Evolutionary conservation across 2,329 filamentous ascomycete genomes (phyloP).

Genomic region (Whalleya microplaca): DNA sequence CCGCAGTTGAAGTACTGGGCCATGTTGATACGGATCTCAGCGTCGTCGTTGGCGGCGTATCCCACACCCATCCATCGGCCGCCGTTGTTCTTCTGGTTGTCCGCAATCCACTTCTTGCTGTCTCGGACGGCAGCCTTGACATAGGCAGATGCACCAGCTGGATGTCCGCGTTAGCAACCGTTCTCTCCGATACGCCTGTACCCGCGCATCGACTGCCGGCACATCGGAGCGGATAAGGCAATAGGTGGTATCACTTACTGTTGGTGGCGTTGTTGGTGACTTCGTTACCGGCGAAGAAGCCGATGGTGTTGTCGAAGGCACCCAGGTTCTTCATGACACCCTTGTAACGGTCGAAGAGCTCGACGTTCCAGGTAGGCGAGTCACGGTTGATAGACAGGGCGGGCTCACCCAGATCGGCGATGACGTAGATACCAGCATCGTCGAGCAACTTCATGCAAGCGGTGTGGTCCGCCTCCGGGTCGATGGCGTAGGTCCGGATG

Average conservation of each 20-base stretch:
- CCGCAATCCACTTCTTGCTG: slow-evolving; percentile 77
- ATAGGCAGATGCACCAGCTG: slow-evolving; percentile 69
- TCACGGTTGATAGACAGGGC: slow-evolving; percentile 71
- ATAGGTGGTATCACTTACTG: slow-evolving; percentile 43
- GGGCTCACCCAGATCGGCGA: slow-evolving; percentile 75
- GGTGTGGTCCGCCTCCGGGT: slow-evolving; percentile 68
- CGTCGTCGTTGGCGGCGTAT: slow-evolving; percentile 80
- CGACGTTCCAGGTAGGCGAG: slow-evolving; percentile 68
- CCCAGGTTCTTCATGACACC: slow-evolving; percentile 70
- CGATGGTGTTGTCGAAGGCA: slow-evolving; percentile 74
- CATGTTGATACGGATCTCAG: slow-evolving; percentile 69
- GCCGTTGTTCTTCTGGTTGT: slow-evolving; percentile 49
- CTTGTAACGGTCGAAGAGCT: slow-evolving; percentile 71
- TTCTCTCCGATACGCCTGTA: neutral
- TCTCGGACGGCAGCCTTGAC: slow-evolving; percentile 83
- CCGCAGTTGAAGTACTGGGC: slow-evolving; percentile 81
- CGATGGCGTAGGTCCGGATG: slow-evolving; percentile 78
- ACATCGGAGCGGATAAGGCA: no score
- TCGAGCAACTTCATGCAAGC: slow-evolving; percentile 72
- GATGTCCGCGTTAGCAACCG: neutral
- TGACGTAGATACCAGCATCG: slow-evolving; percentile 76
- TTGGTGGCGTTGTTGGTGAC: slow-evolving; percentile 76
- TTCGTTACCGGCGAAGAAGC: slow-evolving; percentile 84
- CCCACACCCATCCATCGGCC: slow-evolving; percentile 75
- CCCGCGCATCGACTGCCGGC: no score